A percentile compares a stretch with the other conserved stretches of the same genome.
These are phyloP conservation scores for Elongisporangium anandrum DNA, from an alignment of 352 stramenopile species.

Conservation along the genomic window DNA sequence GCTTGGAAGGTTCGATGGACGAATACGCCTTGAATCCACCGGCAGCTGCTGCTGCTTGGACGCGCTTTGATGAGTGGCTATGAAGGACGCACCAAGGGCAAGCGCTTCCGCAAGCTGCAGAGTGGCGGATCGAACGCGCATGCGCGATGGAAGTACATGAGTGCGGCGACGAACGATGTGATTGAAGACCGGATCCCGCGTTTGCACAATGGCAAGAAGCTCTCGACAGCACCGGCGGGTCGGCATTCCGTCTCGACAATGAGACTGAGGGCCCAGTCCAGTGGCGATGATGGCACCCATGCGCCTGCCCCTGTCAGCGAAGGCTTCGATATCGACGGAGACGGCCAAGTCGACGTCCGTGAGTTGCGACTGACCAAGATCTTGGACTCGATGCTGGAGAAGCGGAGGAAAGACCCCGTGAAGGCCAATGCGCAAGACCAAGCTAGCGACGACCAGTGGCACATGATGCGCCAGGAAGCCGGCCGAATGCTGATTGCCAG, in stretches of 20 bases:
- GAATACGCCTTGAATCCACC: neutral
- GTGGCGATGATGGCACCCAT: neutral
- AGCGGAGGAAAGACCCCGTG: constrained; percentile 15
- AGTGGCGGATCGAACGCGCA: constrained; percentile 44
- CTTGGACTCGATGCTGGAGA: constrained; percentile 46
- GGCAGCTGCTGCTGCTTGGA: neutral
- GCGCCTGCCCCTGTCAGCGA: neutral
- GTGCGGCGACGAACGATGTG: constrained; percentile 38
- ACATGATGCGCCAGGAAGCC: constrained; percentile 44
- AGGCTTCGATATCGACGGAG: constrained; percentile 64
- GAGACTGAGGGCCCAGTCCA: neutral
- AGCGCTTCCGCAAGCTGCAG: constrained; percentile 48
- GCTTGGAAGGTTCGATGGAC: no score
- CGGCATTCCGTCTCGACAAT: constrained; percentile 10
- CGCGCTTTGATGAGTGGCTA: constrained; percentile 16
- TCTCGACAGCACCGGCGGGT: neutral
- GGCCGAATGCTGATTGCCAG: constrained; percentile 57
- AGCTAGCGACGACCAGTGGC: constrained; percentile 27
- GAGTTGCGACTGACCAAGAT: constrained; percentile 69
- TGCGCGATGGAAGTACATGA: constrained; percentile 52
- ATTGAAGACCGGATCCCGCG: constrained; percentile 14
- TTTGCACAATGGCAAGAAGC: neutral
- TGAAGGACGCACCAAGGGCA: constrained; percentile 39
- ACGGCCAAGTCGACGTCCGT: constrained; percentile 57
- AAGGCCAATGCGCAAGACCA: constrained; percentile 6